phyloP scores from a whole-genome alignment of 805 yeast species.

The Hanseniaspora taiwanica region DNA sequence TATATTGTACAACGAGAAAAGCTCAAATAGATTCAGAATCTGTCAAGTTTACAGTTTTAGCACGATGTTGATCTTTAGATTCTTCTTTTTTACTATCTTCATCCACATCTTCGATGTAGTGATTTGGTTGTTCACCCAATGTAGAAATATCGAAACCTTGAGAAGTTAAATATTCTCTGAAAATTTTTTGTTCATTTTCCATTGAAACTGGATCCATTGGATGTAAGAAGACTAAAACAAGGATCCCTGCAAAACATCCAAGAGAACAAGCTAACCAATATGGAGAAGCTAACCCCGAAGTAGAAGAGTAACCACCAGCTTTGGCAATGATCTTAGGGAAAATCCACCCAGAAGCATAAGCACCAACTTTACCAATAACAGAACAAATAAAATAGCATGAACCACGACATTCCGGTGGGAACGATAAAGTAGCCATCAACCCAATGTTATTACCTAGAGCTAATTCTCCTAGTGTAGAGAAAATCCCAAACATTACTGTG shows the following conservation, averaged over 20 bases:
- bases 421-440: conserved; percentile 71
- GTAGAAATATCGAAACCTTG: conserved; percentile 53
- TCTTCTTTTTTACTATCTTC: not conserved
- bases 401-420: conserved; percentile 81
- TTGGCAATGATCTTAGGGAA: conserved; percentile 65
- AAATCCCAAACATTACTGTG: conserved; percentile 80
- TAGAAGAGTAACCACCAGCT: conserved; percentile 38
- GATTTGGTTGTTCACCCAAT: not conserved
- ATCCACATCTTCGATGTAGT: not conserved
- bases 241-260: conserved; percentile 13
- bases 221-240: conserved; percentile 65
- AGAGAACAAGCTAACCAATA: conserved; percentile 4
- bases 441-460: conserved; percentile 86
- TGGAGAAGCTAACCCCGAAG: conserved; percentile 48
- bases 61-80: no score
- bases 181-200: conserved; percentile 60
- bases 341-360: conserved; percentile 78
- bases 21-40: no score
- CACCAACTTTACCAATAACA: conserved; percentile 85
- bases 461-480: conserved; percentile 78
- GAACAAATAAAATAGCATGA: conserved; percentile 86
- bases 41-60: no score
- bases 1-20: no score
- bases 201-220: conserved; percentile 75
- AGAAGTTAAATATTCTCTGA: conserved; percentile 48